Base-by-base conservation (phyloP, 805 yeast genomes). In the Teunomyces atbi region DNA sequence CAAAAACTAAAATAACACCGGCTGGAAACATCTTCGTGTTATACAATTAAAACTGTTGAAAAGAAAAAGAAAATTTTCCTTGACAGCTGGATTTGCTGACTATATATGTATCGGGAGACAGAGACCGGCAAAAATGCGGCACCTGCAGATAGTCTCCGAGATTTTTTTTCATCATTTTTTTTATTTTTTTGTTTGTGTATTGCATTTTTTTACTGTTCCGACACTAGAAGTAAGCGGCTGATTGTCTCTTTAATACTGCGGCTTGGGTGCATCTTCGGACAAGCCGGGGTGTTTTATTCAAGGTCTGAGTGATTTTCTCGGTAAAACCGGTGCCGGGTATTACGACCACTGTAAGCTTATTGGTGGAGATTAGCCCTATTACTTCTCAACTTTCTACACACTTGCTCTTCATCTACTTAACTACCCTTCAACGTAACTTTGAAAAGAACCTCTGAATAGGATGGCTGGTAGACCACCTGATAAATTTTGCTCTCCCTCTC, bases 1-100 rank as follows among this genome's bases (percentile, higher is more conserved):
- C 71, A 71, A 83, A 82, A 56, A 83, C 89, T 65, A 83, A 74
- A 67, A 83, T 83, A 73, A 83, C 88, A 71, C 89, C 89, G 54
- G 83, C 75, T 68, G 89, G 87, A 63, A 83, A 74, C 85, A 81
- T 82, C 63, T 61, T 60, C 16, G 42, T 29, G 41, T 33, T 40
- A 35, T 26, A 28, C 32, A 28, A 28, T 28, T 16, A 28, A 19
- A 37, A 39, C 37, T 34, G 47, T n/a, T 20, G 38, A 43, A 41
- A 40, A 41, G 40, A 39, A 42, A 29, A 32, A 41, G 42, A 20
- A 38, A 45, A 40, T 32, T 35, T 21, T 43, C 41, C 28, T 21
- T 21, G 23, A 21, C n/a, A 19, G 23, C 41, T 21, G 29, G 47
- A 42, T 36, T 44, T 40, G 39, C 39, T 35, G 43, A 27, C 41